Evolutionary conservation across 768 basidiomycete species (phyloP), one percentile per base, ranked within the genome.

Genomic region (Phlegmacium glaucopus): DNA sequence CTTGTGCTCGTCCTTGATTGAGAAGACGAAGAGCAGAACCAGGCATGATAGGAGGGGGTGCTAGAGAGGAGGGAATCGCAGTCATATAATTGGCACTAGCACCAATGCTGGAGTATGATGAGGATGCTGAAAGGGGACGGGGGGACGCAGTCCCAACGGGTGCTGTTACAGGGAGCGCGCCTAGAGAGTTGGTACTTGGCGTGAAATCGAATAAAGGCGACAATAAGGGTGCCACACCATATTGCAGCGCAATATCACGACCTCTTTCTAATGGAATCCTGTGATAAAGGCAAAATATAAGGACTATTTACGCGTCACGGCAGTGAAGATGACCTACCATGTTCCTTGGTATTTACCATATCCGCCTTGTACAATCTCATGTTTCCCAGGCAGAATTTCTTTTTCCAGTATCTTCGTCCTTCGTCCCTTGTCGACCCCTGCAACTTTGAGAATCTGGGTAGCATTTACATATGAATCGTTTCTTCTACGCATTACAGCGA

Each of bases 311-410:
- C 55, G 48, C 45, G 56, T 57, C 13, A 15, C 9, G n/a, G n/a
- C n/a, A 18, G 48, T 46, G 22, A 35, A 39, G 41, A 49, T 26
- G 37, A 58, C 83, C 62, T 61, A 95, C 95, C 96, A 99, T 47
- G 95, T 98, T 54, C 96, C 96, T 66, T 99, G 96, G 65, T 97
- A 99, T 72, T 97, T 95, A 18, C 96, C 96, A 63, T 98, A 98
- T 26, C 96, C 96, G 32, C 96, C 96, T 66, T 98, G 96, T 5
- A 99, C 92, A 65, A 98, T 98, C 68, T 99, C 95, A 67, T 96
- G 92, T 67, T 88, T 87, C 39, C 93, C 94, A 47, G 89, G 88
- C 36, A 94, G 78, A 52, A 99, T 92, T 71, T 99, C 95, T 67
- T 94, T 96, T 76, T 98, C 90, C 11, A 92, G 74, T 45, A 98